phyloP scores from a whole-genome alignment of 2,329 filamentous ascomycete genomes.

The Aspergillus japonicus region DNA sequence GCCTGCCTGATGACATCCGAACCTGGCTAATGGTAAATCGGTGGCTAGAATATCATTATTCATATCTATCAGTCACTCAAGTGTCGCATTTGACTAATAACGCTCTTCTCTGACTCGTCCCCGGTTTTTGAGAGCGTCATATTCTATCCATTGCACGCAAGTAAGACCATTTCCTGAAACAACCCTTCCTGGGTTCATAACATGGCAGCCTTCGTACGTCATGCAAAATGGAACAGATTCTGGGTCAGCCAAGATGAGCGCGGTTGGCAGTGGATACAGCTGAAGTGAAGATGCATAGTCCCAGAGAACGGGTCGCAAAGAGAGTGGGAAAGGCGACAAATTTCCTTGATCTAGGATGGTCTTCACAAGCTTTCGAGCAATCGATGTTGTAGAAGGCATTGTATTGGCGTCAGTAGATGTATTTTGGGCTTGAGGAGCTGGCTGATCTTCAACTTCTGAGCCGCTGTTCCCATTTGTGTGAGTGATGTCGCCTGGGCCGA shows the following conservation, averaged over 20 bases:
- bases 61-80: not conserved
- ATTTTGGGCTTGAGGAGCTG: constrained; percentile 20
- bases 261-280: constrained; percentile 84
- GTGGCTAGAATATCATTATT: not conserved
- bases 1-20: too few relatives aligned
- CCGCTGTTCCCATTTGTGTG: constrained; percentile 26
- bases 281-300: constrained; percentile 75
- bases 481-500: constrained; percentile 50
- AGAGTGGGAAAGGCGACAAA: constrained; percentile 80
- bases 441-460: constrained; percentile 35
- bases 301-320: constrained; percentile 81
- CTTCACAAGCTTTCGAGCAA: constrained; percentile 78
- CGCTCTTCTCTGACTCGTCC: constrained; percentile 64
- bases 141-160: constrained; percentile 82
- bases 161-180: constrained; percentile 67
- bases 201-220: constrained; percentile 92
- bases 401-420: constrained; percentile 17
- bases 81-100: constrained; percentile 42
- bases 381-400: constrained; percentile 35
- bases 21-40: too few relatives aligned
- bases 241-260: constrained; percentile 77
- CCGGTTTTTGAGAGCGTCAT: constrained; percentile 63
- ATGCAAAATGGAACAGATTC: constrained; percentile 80
- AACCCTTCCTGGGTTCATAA: constrained; percentile 85
- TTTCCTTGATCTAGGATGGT: constrained; percentile 89